A percentile compares a stretch with the other conserved stretches of the same genome.
These are phyloP conservation scores for Medicago arabica DNA, from an alignment of 306 rosid genomes.

Conservation along the genomic window DNA sequence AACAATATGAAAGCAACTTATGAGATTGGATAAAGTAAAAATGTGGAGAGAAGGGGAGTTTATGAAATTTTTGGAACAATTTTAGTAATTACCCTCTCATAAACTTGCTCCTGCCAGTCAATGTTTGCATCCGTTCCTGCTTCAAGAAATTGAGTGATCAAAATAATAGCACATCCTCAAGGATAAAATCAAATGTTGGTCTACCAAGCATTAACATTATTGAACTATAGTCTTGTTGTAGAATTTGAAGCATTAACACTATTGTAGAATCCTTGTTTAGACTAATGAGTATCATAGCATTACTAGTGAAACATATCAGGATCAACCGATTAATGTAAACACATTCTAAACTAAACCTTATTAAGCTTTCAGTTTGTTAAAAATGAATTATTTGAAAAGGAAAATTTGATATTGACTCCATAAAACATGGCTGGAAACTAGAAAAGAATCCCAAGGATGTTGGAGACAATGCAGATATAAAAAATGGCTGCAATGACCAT, in stretches of 20 bases:
- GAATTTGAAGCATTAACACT: too few species aligned
- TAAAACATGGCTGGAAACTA: too few species aligned
- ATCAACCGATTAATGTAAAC: neutral
- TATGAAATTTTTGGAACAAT: neutral
- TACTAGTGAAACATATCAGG: neutral
- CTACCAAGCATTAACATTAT: neutral
- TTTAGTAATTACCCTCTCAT: slow-evolving; percentile 38
- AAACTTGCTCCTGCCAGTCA: slow-evolving; percentile 41
- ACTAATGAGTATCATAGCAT: neutral
- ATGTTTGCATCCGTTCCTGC: slow-evolving; percentile 18
- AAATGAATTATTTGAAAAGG: too few species aligned
- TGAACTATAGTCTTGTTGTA: neutral
- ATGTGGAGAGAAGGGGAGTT: too few species aligned
- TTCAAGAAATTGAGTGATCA: slow-evolving; percentile 26
- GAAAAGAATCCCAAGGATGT: too few species aligned
- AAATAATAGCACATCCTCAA: too few species aligned
- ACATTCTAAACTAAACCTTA: neutral
- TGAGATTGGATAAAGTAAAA: too few species aligned
- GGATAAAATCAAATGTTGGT: neutral
- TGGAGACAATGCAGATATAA: neutral
- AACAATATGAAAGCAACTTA: too few species aligned
- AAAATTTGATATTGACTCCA: too few species aligned
- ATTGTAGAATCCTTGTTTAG: neutral
- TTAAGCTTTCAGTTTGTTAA: neutral
- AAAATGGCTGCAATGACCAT: too few species aligned